Percentiles rank a stretch among this genome's conserved stretches.
Evolutionary conservation across 352 stramenopile genomes (phyloP).

Genomic region (Phytophthora rubi): DNA sequence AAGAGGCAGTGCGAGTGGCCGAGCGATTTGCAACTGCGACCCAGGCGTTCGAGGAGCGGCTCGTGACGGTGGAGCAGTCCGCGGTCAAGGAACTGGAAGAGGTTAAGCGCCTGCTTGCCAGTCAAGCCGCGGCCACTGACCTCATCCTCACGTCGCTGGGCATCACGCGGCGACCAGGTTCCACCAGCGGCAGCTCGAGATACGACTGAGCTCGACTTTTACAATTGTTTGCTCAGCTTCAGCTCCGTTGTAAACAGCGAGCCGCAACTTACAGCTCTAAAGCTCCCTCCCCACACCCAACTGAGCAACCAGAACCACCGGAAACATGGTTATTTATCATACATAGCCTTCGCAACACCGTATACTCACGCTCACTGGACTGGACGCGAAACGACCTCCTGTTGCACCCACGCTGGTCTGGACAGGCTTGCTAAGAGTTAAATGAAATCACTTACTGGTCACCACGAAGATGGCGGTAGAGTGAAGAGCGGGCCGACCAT

Average conservation of each 20-base stretch:
- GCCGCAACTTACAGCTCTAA: neutral
- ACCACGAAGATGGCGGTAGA: constrained; percentile 44
- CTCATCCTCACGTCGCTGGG: constrained; percentile 63
- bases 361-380: neutral
- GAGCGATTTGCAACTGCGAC: constrained; percentile 63
- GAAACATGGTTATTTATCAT: constrained; percentile 3
- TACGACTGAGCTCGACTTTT: constrained; percentile 22
- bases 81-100: constrained; percentile 49
- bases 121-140: constrained; percentile 51
- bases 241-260: neutral
- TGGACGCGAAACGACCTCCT: constrained; percentile 3
- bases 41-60: constrained; percentile 62
- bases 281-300: no score
- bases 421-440: constrained; percentile 18
- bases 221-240: neutral
- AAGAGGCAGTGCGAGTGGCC: constrained; percentile 57
- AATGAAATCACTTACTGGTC: constrained; percentile 17
- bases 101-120: constrained; percentile 51
- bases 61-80: constrained; percentile 55
- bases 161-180: constrained; percentile 31
- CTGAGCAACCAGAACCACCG: neutral
- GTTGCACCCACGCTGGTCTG: constrained; percentile 25
- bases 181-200: constrained; percentile 14
- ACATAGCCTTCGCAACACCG: neutral
- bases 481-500: constrained; percentile 68